These are phyloP conservation scores for Thermomyces lanuginosus DNA, from an alignment of 2,329 filamentous ascomycete species.

Conservation along the genomic window DNA sequence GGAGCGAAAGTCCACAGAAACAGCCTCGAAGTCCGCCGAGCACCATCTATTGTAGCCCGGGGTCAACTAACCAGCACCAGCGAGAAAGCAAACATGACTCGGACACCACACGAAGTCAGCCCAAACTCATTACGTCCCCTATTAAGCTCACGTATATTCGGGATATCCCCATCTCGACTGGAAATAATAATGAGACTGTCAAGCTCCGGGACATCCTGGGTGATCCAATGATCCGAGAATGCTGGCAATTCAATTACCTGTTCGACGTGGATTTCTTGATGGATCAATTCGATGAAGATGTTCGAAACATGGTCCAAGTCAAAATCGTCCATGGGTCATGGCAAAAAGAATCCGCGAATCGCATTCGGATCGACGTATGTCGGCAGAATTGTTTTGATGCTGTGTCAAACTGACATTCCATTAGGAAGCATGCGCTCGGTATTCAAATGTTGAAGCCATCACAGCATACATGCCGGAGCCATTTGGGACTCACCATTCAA, in stretches of 20 bases:
- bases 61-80: no score
- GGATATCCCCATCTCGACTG: conserved; percentile 39
- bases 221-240: conserved; percentile 53
- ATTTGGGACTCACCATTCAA: conserved; percentile 73
- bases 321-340: conserved; percentile 49
- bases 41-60: no score
- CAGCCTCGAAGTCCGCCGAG: no score
- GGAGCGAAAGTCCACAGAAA: no score
- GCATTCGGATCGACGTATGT: conserved; percentile 41
- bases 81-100: no score
- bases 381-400: neutral
- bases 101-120: neutral
- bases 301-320: conserved; percentile 35
- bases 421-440: conserved; percentile 45
- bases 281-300: conserved; percentile 42
- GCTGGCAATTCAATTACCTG: conserved; percentile 42
- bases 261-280: conserved; percentile 45
- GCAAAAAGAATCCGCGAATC: conserved; percentile 49
- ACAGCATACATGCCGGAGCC: conserved; percentile 64
- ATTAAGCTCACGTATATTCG: conserved; percentile 55
- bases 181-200: conserved; percentile 49
- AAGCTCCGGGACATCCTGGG: conserved; percentile 52
- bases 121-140: conserved; percentile 39
- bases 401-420: conserved; percentile 1
- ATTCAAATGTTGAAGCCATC: conserved; percentile 54